Conservation (phyloP, 352 stramenopile genomes). For the Phytophthora podocarpi region DNA sequence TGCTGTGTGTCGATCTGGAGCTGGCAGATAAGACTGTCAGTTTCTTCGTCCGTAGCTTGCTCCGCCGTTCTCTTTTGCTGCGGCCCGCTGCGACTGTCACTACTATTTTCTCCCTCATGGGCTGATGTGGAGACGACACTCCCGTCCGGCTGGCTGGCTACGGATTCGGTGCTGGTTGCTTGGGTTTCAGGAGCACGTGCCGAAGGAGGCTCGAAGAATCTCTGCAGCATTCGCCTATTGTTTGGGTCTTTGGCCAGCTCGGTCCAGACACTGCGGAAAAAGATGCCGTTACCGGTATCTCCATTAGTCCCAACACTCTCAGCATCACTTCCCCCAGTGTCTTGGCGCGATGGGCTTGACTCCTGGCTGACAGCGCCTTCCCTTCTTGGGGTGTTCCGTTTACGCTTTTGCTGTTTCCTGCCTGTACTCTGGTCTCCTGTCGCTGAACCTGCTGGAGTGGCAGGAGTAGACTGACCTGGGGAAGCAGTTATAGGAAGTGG, state of each 20-base stretch:
- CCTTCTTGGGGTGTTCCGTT: background rate
- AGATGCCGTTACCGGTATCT: slow-evolving; percentile 20
- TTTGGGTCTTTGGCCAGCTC: slow-evolving; percentile 5
- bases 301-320: background rate
- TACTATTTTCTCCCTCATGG: background rate
- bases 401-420: slow-evolving; percentile 25
- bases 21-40: slow-evolving; percentile 33
- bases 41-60: slow-evolving; percentile 32
- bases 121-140: background rate
- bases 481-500: background rate
- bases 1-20: slow-evolving; percentile 45
- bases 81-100: background rate
- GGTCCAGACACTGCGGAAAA: slow-evolving; percentile 31
- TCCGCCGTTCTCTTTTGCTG: background rate
- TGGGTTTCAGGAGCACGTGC: background rate
- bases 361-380: background rate
- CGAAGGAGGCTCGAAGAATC: slow-evolving; percentile 21
- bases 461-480: background rate
- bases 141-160: background rate
- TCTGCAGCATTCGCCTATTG: slow-evolving; percentile 28
- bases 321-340: background rate
- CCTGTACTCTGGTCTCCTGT: slow-evolving; percentile 1
- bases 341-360: background rate
- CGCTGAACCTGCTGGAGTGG: background rate
- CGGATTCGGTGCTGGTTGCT: slow-evolving; percentile 4